Conservation (phyloP, 345 rosid genomes). For the Eutrema japonicum region DNA sequence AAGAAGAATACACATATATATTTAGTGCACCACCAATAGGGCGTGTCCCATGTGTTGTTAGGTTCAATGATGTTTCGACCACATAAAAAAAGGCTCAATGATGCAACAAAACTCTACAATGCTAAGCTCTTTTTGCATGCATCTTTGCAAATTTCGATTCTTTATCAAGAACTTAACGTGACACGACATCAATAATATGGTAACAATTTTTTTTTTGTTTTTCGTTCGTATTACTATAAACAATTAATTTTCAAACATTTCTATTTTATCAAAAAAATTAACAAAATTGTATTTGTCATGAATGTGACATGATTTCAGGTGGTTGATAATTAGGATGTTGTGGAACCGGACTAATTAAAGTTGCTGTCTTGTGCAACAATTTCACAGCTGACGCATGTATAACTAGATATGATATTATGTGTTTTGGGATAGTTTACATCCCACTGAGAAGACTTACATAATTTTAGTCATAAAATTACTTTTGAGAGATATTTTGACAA, state of each 20-base stretch:
- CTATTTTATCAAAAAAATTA: background rate
- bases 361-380: slow-evolving; percentile 49
- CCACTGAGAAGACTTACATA: slow-evolving; percentile 59
- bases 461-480: slow-evolving; percentile 26
- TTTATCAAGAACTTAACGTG: slow-evolving; percentile 33
- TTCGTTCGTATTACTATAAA: background rate
- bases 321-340: slow-evolving; percentile 7
- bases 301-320: slow-evolving; percentile 9
- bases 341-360: slow-evolving; percentile 57
- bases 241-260: background rate
- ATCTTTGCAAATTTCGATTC: slow-evolving; percentile 11
- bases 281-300: background rate
- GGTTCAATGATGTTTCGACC: background rate
- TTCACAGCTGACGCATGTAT: slow-evolving; percentile 39
- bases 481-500: slow-evolving; percentile 14
- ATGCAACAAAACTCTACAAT: slow-evolving; percentile 39
- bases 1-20: slow-evolving; percentile 33
- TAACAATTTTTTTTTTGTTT: slow-evolving; percentile 31
- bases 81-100: background rate
- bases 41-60: slow-evolving; percentile 43
- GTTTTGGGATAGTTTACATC: slow-evolving; percentile 88
- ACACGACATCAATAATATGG: slow-evolving; percentile 47
- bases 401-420: slow-evolving; percentile 50
- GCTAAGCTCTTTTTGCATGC: slow-evolving; percentile 6
- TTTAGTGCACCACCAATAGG: slow-evolving; percentile 41